A percentile compares a stretch with the other conserved stretches of the same genome.
Evolutionary conservation across 2,329 filamentous ascomycete genomes (phyloP).

Genomic region (Rhinocladiella mackenziei): DNA sequence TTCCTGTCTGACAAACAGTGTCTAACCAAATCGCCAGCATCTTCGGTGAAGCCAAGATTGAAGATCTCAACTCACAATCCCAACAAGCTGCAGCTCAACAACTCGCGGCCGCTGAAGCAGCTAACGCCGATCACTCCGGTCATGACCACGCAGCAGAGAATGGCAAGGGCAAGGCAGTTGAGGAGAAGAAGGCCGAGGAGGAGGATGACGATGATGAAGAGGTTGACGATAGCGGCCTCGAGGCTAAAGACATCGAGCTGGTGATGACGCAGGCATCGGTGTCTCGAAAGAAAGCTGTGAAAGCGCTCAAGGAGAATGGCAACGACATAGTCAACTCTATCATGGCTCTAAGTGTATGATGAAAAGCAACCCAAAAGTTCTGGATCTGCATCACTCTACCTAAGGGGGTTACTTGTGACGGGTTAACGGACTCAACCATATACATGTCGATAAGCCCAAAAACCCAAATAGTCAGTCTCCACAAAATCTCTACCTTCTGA

Average conservation of each 20-base stretch:
- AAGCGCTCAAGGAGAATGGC: slow-evolving; percentile 93
- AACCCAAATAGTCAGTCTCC: no score
- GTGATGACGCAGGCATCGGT: slow-evolving; percentile 98
- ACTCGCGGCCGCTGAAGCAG: slow-evolving; percentile 71
- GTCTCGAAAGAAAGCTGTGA: slow-evolving; percentile 96
- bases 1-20: not conserved
- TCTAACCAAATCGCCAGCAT: slow-evolving; percentile 58
- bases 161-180: slow-evolving; percentile 62
- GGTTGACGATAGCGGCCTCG: slow-evolving; percentile 87
- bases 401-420: slow-evolving; percentile 1
- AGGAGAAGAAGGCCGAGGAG: slow-evolving; percentile 63
- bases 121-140: slow-evolving; percentile 55
- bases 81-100: slow-evolving; percentile 95
- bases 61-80: slow-evolving; percentile 97
- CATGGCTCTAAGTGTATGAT: slow-evolving; percentile 86
- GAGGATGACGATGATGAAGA: slow-evolving; percentile 94
- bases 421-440: slow-evolving; percentile 3
- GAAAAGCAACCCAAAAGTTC: slow-evolving; percentile 17
- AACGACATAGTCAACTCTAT: slow-evolving; percentile 99
- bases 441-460: no score
- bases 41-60: slow-evolving; percentile 99
- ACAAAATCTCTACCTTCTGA: no score
- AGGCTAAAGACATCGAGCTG: slow-evolving; percentile 99
- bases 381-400: slow-evolving; percentile 11
- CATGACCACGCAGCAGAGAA: slow-evolving; percentile 56